These are phyloP conservation scores for Penicillium cinerascens DNA, from an alignment of 495 filamentous ascomycete species.

Conservation along the genomic window DNA sequence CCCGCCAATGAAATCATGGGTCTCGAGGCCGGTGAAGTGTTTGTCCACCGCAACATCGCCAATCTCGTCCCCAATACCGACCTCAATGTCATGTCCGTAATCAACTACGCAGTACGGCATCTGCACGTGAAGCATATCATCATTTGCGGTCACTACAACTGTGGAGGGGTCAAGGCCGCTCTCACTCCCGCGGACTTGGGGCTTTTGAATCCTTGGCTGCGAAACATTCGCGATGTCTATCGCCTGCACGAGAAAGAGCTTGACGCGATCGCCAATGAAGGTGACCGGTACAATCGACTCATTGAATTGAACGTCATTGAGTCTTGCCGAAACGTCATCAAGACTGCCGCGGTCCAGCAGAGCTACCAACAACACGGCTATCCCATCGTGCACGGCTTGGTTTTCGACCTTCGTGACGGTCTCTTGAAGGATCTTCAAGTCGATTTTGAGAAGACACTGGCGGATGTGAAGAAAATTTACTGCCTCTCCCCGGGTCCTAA, in stretches of 20 bases:
- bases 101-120: slow-evolving; percentile 72
- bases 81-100: slow-evolving; percentile 65
- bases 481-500: slow-evolving; percentile 8
- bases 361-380: slow-evolving; percentile 59
- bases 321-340: slow-evolving; percentile 58
- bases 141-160: slow-evolving; percentile 76
- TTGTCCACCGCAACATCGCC: slow-evolving; percentile 90
- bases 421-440: slow-evolving; percentile 52
- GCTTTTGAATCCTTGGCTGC: slow-evolving; percentile 74
- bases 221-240: slow-evolving; percentile 62
- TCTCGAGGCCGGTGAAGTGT: slow-evolving; percentile 80
- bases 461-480: slow-evolving; percentile 34
- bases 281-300: slow-evolving; percentile 47
- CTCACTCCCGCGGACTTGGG: slow-evolving; percentile 62
- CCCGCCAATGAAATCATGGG: slow-evolving; percentile 80
- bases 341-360: slow-evolving; percentile 56
- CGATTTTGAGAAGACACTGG: slow-evolving; percentile 30
- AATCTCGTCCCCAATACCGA: slow-evolving; percentile 76
- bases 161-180: slow-evolving; percentile 70
- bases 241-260: slow-evolving; percentile 39
- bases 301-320: slow-evolving; percentile 65
- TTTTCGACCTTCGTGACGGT: slow-evolving; percentile 62
- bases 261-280: slow-evolving; percentile 49
- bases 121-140: slow-evolving; percentile 78
- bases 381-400: slow-evolving; percentile 64